Percentiles rank a stretch among this genome's conserved stretches.
phyloP scores from a whole-genome alignment of 2,329 filamentous ascomycete species.

The Hirsutella thompsonii region DNA sequence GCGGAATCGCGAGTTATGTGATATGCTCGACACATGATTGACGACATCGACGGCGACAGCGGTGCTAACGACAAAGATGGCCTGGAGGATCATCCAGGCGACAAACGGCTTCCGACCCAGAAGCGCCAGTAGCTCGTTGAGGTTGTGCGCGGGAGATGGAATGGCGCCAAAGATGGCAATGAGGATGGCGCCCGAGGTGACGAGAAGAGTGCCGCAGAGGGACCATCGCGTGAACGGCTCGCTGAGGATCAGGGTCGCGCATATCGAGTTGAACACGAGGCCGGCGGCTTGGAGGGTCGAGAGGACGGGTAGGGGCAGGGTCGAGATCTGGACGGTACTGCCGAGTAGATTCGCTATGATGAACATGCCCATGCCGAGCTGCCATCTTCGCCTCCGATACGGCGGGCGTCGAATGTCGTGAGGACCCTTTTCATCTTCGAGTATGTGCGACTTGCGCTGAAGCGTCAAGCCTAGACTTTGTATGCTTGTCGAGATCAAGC shows the following conservation, averaged over 20 bases:
- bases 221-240: slow-evolving; percentile 94
- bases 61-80: slow-evolving; percentile 57
- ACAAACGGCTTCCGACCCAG: slow-evolving; percentile 66
- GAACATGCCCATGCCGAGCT: slow-evolving; percentile 96
- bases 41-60: slow-evolving; percentile 48
- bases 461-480: slow-evolving; percentile 92
- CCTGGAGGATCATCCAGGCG: slow-evolving; percentile 77
- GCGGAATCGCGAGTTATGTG: slow-evolving; percentile 53
- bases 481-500: slow-evolving; percentile 82
- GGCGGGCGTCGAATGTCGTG: slow-evolving; percentile 73
- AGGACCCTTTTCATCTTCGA: slow-evolving; percentile 84
- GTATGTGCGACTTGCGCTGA: slow-evolving; percentile 93
- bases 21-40: slow-evolving; percentile 36
- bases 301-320: slow-evolving; percentile 81
- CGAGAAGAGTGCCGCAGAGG: slow-evolving; percentile 77
- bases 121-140: slow-evolving; percentile 68
- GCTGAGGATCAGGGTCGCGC: slow-evolving; percentile 81
- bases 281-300: slow-evolving; percentile 93
- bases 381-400: slow-evolving; percentile 85
- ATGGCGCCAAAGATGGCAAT: slow-evolving; percentile 93
- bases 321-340: slow-evolving; percentile 95
- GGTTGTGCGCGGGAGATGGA: slow-evolving; percentile 77
- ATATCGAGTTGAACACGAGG: slow-evolving; percentile 96
- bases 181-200: slow-evolving; percentile 75
- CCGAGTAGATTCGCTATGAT: slow-evolving; percentile 87